Evolutionary conservation across 495 filamentous ascomycete species (phyloP).

Genomic region (Wilcoxina mikolae): DNA sequence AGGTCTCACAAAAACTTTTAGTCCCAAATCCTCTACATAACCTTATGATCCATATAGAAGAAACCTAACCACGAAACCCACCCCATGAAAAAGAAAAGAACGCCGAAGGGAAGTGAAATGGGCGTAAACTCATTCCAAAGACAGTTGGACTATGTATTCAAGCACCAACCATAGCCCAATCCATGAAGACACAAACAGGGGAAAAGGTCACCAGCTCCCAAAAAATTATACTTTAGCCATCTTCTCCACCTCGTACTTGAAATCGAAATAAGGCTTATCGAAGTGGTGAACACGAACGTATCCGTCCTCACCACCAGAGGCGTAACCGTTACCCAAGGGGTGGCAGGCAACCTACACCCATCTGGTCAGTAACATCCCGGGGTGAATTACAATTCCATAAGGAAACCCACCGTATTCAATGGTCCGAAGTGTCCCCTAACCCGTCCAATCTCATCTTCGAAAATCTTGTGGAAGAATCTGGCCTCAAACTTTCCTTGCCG

Average conservation of each 20-base stretch:
- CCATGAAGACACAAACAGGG: too few relatives aligned
- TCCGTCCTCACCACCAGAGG: constrained; percentile 89
- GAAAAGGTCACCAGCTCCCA: neutral
- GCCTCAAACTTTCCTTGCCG: constrained; percentile 98
- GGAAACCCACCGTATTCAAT: constrained; percentile 44
- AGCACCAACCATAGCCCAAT: too few relatives aligned
- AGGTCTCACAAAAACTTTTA: neutral
- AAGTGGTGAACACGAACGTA: constrained; percentile 98
- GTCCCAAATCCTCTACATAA: neutral
- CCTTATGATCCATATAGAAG: neutral
- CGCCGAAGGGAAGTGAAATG: neutral
- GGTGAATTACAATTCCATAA: neutral
- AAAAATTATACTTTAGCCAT: constrained; percentile 27
- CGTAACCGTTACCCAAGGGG: constrained; percentile 79
- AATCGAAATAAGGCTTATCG: constrained; percentile 96
- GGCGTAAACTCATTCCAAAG: too few relatives aligned
- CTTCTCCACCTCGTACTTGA: constrained; percentile 91
- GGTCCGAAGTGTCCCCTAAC: constrained; percentile 95
- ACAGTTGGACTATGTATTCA: too few relatives aligned
- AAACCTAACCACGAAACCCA: neutral
- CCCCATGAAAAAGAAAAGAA: neutral
- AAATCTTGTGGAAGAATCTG: constrained; percentile 96
- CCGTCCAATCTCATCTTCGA: constrained; percentile 94
- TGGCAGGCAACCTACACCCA: constrained; percentile 53
- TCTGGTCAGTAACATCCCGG: neutral